Evolutionary conservation across 768 basidiomycete genomes (phyloP).

Genomic region (Rhodotorula paludigena): DNA sequence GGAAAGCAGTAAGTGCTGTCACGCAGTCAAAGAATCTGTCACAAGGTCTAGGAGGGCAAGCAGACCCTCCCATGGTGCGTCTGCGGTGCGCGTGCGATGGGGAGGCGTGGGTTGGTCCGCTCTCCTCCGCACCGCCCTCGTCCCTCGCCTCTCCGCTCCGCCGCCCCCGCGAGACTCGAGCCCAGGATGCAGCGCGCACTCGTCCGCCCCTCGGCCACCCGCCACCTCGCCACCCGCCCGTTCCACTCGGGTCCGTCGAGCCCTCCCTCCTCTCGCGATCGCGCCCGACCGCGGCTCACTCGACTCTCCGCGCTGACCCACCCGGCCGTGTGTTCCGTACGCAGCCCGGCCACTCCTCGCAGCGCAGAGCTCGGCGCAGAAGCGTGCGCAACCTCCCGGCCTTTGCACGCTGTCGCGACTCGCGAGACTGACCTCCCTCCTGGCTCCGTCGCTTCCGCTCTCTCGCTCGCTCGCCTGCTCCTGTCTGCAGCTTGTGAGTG

Average conservation of each 20-base stretch:
- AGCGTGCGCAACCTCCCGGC: conserved; percentile 19
- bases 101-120: background rate
- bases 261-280: background rate
- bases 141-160: background rate
- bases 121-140: background rate
- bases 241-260: conserved; percentile 2
- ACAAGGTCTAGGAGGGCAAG: no score
- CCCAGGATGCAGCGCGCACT: no score
- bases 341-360: conserved; percentile 22
- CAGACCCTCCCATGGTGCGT: no score
- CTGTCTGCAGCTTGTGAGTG: conserved; percentile 14
- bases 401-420: background rate
- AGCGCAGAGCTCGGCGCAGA: conserved; percentile 8
- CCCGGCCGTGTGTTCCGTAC: background rate
- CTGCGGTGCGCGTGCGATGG: no score
- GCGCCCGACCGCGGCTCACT: background rate
- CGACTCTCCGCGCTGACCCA: background rate
- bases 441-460: no score
- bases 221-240: conserved; percentile 15
- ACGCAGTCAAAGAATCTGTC: no score
- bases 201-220: conserved; percentile 9
- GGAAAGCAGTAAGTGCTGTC: no score
- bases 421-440: background rate
- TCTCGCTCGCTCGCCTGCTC: background rate
- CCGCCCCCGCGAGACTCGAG: no score